Conservation (phyloP, 306 rosid species). For the Castanopsis chinensis region DNA sequence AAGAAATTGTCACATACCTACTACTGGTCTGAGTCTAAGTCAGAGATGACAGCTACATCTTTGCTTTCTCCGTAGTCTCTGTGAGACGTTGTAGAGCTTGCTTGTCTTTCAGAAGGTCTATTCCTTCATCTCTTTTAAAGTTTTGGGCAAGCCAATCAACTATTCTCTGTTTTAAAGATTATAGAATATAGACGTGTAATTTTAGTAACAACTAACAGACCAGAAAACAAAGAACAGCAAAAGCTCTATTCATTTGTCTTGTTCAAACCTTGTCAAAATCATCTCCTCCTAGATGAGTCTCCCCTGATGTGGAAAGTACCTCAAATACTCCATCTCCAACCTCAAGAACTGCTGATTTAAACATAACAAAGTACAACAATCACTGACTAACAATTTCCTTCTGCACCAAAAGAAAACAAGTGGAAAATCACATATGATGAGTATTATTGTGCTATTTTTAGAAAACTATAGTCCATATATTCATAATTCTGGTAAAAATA, state of each 20-base stretch:
- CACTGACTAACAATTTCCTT: background rate
- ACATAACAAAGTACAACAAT: background rate
- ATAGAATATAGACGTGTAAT: background rate
- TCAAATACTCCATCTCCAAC: slow-evolving; percentile 98
- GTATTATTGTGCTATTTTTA: no score
- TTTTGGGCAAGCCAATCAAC: slow-evolving; percentile 82
- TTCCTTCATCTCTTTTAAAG: slow-evolving; percentile 86
- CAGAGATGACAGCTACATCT: slow-evolving; percentile 91
- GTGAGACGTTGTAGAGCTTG: slow-evolving; percentile 98
- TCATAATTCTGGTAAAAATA: no score
- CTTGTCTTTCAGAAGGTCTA: slow-evolving; percentile 83
- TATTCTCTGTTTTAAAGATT: slow-evolving; percentile 52
- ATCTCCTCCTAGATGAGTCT: slow-evolving; percentile 97
- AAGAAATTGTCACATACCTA: slow-evolving; percentile 37
- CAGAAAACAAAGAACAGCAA: background rate
- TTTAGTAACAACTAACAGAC: background rate
- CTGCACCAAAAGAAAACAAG: no score
- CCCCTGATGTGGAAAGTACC: slow-evolving; percentile 94
- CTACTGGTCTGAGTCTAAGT: slow-evolving; percentile 85
- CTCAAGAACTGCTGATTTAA: slow-evolving; percentile 58
- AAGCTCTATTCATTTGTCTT: background rate
- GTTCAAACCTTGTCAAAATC: slow-evolving; percentile 84
- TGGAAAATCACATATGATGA: no score
- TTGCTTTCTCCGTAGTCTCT: slow-evolving; percentile 94
- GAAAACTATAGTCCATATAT: no score